These are phyloP conservation scores for Corymbia maculata DNA, from an alignment of 345 rosid genomes.

Conservation along the genomic window DNA sequence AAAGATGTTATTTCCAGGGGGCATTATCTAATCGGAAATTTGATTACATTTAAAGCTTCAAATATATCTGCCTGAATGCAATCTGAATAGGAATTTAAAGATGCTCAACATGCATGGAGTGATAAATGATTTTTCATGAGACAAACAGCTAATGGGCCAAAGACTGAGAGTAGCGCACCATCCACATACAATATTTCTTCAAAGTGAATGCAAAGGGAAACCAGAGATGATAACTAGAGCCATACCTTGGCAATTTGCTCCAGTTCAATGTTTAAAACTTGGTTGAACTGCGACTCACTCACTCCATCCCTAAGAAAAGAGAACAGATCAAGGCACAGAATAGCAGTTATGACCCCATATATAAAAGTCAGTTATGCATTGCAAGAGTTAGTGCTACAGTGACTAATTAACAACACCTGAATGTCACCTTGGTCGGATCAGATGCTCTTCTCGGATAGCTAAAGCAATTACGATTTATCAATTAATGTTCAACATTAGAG, in stretches of 20 bases:
- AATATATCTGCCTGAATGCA: background rate
- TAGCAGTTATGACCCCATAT: background rate
- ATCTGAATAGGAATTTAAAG: background rate
- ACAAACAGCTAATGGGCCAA: background rate
- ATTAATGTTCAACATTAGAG: background rate
- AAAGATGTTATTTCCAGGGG: background rate
- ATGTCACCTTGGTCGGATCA: background rate
- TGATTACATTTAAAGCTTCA: background rate
- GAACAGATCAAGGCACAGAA: background rate
- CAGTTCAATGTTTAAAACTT: slow-evolving; percentile 74
- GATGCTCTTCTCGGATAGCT: background rate
- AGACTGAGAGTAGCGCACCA: background rate
- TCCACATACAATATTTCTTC: background rate
- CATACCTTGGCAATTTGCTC: slow-evolving; percentile 75
- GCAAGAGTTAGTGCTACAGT: background rate
- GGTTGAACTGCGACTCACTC: slow-evolving; percentile 88
- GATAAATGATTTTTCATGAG: background rate
- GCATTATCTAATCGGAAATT: background rate
- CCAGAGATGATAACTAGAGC: background rate
- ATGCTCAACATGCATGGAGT: background rate
- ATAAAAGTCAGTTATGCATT: background rate
- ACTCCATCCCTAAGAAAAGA: slow-evolving; percentile 71
- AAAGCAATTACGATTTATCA: background rate
- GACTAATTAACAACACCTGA: background rate
- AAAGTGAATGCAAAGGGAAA: background rate